Base-by-base conservation (phyloP, 1,284 basidiomycete genomes). In the Athelia psychrophila region DNA sequence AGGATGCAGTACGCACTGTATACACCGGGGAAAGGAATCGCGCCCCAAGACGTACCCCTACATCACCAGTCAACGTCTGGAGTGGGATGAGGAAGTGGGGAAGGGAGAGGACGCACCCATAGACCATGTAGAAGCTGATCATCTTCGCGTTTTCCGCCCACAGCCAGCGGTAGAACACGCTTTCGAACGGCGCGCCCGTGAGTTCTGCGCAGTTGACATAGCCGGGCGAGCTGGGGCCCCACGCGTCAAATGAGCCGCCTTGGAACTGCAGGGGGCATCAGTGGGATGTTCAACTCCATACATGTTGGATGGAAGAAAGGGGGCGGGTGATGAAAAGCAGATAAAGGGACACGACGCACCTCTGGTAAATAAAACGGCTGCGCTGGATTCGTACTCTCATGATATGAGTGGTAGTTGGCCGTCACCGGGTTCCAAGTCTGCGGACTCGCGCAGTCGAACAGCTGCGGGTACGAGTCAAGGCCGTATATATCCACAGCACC, bases 41-140 rank as follows among this genome's bases (percentile, higher is more conserved):
- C 85, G 49, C 87, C 88, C 89, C 89, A 91, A 5, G 83, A 88
- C 0, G 88, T 91, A 33, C 88, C 88, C 16, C 88, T 89, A 52
- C 25, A 53, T 51, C 44, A 22, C 49, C 45, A 46, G 36, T 22
- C 47, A 48, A 56, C 49, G 19, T 30, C 27, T 6, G 55, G 46
- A 48, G 47, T 23, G 33, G 9, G 5, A 6, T 8, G 23, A 48
- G 51, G 23, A n/a, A 40, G 15, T 20, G 20, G 50, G 16, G 35
- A 16, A 22, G 40, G 40, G 25, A 22, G 13, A 52, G n/a, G 16
- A 40, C 72, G 30, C 62, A 86, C 86, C 86, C 87, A 57, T 83
- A 89, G 51, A 88, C 60, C 88, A 91, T 91, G 66, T 91, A 91
- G 59, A 86, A 88, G 57, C 80, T 89, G 48, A 90, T 81, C 51